Base-by-base conservation (phyloP, 345 rosid species). In the thale cress (Arabidopsis thaliana) region DNA sequence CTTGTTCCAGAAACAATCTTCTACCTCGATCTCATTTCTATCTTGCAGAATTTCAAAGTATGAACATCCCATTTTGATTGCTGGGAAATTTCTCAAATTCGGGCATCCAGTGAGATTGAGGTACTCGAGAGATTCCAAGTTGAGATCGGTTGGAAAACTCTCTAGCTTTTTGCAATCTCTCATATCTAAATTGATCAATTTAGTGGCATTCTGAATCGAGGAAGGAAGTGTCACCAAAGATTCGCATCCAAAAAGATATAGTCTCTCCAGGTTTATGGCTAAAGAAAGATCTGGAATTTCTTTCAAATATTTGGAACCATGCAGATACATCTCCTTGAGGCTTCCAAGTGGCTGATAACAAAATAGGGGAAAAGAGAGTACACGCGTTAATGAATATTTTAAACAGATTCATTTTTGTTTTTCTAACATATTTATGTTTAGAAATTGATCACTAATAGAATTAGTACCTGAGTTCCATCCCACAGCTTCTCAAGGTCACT, bases 401-500 rank as follows among this genome's bases (percentile, higher is more conserved):
- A 16, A 0, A 16, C 20, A 16, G 20, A 16, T 16, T 16, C 20
- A 16, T 16, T 16, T 16, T 16, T 0, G 20, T 16, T 16, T 16
- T 16, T 16, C 20, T 0, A 16, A 16, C 20, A 16, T 0, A 16
- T 16, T 16, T 0, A 16, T 16, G 20, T 16, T 16, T 16, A 16
- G 20, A 5, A 34, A 34, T 0, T 4, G n/a, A 1, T 28, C 73
- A 38, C 9, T 2, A 41, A 10, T 51, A 23, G 10, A 28, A 28
- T 44, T 5, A 9, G 37, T 41, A 56, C 73, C 73, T 46, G 64
- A 24, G 22, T 30, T 30, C 72, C 78, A 10, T 65, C 58, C 78
- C 78, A 65, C 14, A 65, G 0, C 33, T 16, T 74, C 36, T 56
- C 59, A 33, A 74, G 71, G 9, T 53, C 34, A 24, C 78, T 73